phyloP scores from a whole-genome alignment of 106 monocot genomes.

The Allium sativum region DNA sequence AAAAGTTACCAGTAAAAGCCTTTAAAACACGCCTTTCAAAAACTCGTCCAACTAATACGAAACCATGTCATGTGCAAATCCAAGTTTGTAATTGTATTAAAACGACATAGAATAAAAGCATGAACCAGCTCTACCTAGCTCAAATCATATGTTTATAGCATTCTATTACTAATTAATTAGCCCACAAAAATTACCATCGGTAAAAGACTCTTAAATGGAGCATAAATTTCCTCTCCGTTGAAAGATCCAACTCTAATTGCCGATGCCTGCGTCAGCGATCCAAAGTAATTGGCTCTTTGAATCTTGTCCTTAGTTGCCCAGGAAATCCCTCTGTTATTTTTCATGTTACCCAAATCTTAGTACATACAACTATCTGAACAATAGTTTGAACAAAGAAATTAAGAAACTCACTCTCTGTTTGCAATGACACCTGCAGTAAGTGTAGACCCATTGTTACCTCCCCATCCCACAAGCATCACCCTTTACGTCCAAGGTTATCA shows the following conservation, averaged over 20 bases:
- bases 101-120: too few relatives aligned
- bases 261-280: constrained; percentile 88
- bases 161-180: too few relatives aligned
- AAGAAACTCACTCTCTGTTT: constrained; percentile 67
- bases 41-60: too few relatives aligned
- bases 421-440: constrained; percentile 91
- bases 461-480: constrained; percentile 80
- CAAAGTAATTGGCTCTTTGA: constrained; percentile 89
- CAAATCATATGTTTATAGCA: too few relatives aligned
- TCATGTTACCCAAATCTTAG: not conserved
- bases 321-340: constrained; percentile 58
- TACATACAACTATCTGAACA: too few relatives aligned
- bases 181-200: constrained; percentile 54
- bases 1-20: too few relatives aligned
- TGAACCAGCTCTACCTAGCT: too few relatives aligned
- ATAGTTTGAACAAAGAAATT: not conserved
- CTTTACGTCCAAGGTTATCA: not conserved
- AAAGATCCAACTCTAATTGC: constrained; percentile 79
- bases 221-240: constrained; percentile 95
- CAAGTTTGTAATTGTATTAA: too few relatives aligned
- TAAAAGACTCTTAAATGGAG: constrained; percentile 93
- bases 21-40: too few relatives aligned
- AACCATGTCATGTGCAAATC: too few relatives aligned
- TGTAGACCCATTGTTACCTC: constrained; percentile 95
- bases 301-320: constrained; percentile 98